Evolutionary conservation across 495 filamentous ascomycete species (phyloP), one percentile per base, ranked within the genome.

Genomic region (Bathelium albidoporum): DNA sequence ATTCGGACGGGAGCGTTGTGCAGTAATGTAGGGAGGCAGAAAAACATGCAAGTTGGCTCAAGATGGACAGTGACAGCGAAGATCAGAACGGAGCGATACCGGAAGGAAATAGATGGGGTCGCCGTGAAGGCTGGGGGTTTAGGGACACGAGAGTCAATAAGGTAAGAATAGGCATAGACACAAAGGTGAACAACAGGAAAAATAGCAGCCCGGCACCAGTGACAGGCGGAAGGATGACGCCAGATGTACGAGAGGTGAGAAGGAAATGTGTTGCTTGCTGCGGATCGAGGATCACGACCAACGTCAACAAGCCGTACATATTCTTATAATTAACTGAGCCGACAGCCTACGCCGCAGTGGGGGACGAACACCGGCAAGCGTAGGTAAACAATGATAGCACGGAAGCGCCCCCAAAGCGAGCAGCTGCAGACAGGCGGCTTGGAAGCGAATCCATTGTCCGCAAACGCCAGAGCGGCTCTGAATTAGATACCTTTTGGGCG

Each of bases 211-310:
- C 5, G 16, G 18, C 9, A n/a, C 43, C 20, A 20, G 29, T 28
- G 49, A 55, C 49, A 55, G 29, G 22, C 26, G 24, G 49, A 55
- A 55, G 49, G 49, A 55, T 55, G 4, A 9, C 49, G 24, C 22
- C 49, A 9, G 49, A 29, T 20, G 24, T 26, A 55, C 26, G 16
- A 55, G 49, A 55, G 49, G n/a, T n/a, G n/a, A n/a, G n/a, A n/a
- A n/a, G 49, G 49, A 55, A 55, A 55, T 55, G 49, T 55, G 49
- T 55, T 55, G 49, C 49, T 55, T 55, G 49, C 49, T 55, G 49
- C 49, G 49, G 49, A 55, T 55, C 20, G 49, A 55, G 49, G 49
- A 55, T 55, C 20, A 55, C 29, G 49, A 55, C 49, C 49, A 55
- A 55, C 49, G 49, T 55, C 49, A 55, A 26, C 49, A 29, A 28